Evolutionary conservation across 2,329 filamentous ascomycete species (phyloP).

Genomic region (Geoglossum cookeanum): DNA sequence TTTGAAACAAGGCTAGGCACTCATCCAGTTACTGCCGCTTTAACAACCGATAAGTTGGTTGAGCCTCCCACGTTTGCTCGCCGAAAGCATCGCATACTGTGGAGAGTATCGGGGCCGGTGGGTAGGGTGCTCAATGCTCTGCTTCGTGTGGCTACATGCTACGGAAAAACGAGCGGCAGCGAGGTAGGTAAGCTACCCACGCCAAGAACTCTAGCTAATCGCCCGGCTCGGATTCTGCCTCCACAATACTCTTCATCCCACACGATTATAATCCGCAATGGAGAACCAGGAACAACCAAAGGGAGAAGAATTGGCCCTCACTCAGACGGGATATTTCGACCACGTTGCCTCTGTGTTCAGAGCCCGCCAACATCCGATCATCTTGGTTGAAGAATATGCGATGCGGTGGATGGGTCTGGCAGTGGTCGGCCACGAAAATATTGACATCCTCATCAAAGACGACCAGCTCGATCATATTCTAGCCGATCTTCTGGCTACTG

Average conservation of each 20-base stretch:
- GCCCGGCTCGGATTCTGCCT: too few species aligned
- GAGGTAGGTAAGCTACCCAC: too few species aligned
- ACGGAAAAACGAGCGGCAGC: too few species aligned
- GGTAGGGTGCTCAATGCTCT: too few species aligned
- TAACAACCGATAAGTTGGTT: too few species aligned
- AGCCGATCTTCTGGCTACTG: conserved; percentile 3
- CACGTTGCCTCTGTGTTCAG: conserved; percentile 1
- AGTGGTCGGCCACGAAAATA: neutral
- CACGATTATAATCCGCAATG: neutral
- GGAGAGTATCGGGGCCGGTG: too few species aligned
- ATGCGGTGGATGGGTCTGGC: conserved; percentile 2
- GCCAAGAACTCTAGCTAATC: too few species aligned
- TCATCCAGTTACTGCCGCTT: too few species aligned
- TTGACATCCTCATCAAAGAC: conserved; percentile 4
- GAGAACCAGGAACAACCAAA: neutral
- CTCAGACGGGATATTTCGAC: conserved; percentile 2
- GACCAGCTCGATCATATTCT: neutral
- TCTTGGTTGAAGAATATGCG: conserved; percentile 4
- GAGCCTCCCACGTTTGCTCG: too few species aligned
- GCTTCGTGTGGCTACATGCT: too few species aligned
- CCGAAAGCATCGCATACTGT: neutral
- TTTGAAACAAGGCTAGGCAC: neutral
- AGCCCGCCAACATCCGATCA: conserved; percentile 1
- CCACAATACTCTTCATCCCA: neutral
- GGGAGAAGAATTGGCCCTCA: neutral